Percentiles rank a stretch among this genome's conserved stretches.
Evolutionary conservation across 805 yeast genomes (phyloP).

Genomic region (Candida vaughaniae): DNA sequence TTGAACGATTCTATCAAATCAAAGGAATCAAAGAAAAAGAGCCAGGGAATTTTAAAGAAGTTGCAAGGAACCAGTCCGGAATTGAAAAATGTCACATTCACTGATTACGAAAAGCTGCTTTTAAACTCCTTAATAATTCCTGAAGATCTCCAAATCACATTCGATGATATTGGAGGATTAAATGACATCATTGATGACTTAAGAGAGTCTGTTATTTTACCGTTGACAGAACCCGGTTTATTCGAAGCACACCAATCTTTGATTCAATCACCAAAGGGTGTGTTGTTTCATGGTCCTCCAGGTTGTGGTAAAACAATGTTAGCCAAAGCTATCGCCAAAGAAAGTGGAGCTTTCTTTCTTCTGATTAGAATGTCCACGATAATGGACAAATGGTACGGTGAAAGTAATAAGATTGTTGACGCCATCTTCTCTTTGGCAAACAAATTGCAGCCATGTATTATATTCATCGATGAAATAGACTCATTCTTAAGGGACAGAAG

Average conservation of each 20-base stretch:
- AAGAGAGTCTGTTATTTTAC: constrained; percentile 84
- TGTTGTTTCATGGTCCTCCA: constrained; percentile 89
- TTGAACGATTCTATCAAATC: constrained; percentile 35
- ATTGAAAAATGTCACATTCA: constrained; percentile 50
- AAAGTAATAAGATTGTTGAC: constrained; percentile 88
- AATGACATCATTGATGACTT: constrained; percentile 80
- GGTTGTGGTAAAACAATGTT: constrained; percentile 98
- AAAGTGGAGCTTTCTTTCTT: constrained; percentile 87
- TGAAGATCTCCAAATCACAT: constrained; percentile 72
- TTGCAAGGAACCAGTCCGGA: constrained; percentile 55
- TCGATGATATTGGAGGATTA: constrained; percentile 87
- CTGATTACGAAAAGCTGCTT: constrained; percentile 75
- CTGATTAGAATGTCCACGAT: constrained; percentile 90
- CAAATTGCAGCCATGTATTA: constrained; percentile 90
- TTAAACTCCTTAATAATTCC: constrained; percentile 81
- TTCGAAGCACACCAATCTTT: constrained; percentile 66
- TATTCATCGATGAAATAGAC: constrained; percentile 95
- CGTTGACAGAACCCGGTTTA: constrained; percentile 71
- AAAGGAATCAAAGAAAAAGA: constrained; percentile 63
- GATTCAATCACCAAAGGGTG: constrained; percentile 92
- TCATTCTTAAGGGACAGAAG: constrained; percentile 86
- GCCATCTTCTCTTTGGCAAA: constrained; percentile 88
- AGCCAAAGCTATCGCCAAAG: constrained; percentile 91
- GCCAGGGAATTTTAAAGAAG: constrained; percentile 43
- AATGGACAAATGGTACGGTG: constrained; percentile 98